These are phyloP conservation scores for Fistulinella prunicolor DNA, from an alignment of 768 basidiomycete genomes.

Conservation along the genomic window DNA sequence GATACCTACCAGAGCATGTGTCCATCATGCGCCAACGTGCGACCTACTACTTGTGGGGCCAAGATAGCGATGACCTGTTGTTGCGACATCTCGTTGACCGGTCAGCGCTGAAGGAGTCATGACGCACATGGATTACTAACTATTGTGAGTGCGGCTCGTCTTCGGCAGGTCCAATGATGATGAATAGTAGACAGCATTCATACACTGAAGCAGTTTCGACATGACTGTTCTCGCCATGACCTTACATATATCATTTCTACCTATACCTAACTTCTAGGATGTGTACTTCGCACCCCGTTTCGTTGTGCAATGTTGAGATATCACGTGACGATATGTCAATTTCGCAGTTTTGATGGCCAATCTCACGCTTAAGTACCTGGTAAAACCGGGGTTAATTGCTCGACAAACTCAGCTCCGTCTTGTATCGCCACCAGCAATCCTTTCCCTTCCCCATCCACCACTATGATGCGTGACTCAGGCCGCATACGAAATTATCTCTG, in stretches of 20 bases:
- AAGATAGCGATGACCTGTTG: slow-evolving; percentile 39
- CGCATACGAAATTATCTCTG: slow-evolving; percentile 40
- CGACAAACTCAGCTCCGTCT: neutral
- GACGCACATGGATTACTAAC: neutral
- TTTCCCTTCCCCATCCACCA: neutral
- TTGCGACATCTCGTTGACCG: slow-evolving; percentile 30
- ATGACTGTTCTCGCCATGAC: slow-evolving; percentile 1
- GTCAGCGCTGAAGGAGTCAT: slow-evolving; percentile 30
- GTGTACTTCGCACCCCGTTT: slow-evolving; percentile 17
- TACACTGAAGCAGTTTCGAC: neutral
- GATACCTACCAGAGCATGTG: slow-evolving; percentile 61
- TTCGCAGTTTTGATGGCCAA: no score
- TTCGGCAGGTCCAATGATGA: slow-evolving; percentile 3
- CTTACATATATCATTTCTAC: slow-evolving; percentile 15
- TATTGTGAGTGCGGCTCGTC: slow-evolving; percentile 12
- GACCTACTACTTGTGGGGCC: slow-evolving; percentile 63
- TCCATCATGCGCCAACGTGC: slow-evolving; percentile 51
- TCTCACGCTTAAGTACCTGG: no score
- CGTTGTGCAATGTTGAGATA: neutral
- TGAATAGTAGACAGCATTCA: slow-evolving; percentile 7
- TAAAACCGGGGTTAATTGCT: no score
- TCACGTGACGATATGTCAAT: slow-evolving; percentile 8
- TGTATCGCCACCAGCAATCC: neutral
- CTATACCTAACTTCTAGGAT: slow-evolving; percentile 11
- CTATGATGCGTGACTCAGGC: slow-evolving; percentile 12